A percentile compares a stretch with the other conserved stretches of the same genome.
phyloP scores from a whole-genome alignment of 345 rosid genomes.

The Hevea brasiliensis region DNA sequence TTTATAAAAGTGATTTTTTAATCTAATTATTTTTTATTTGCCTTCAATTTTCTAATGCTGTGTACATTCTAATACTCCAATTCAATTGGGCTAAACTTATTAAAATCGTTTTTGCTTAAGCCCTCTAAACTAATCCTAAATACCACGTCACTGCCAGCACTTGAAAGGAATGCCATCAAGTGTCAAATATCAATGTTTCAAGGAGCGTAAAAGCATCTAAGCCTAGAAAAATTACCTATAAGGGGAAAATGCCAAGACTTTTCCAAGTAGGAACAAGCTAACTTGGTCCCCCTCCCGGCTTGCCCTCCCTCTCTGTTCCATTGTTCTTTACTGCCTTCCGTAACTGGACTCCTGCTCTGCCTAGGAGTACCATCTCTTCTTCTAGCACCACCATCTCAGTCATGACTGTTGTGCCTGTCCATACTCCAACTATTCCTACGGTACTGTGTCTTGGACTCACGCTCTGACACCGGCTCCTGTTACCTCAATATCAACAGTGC shows the following conservation, averaged over 20 bases:
- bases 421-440: conserved; percentile 37
- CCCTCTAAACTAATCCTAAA: too few relatives aligned
- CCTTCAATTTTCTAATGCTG: too few relatives aligned
- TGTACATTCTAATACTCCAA: too few relatives aligned
- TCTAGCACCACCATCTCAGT: conserved; percentile 25
- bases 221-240: conserved; percentile 31
- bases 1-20: too few relatives aligned
- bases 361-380: conserved; percentile 55
- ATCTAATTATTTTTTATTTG: too few relatives aligned
- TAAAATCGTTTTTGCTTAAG: too few relatives aligned
- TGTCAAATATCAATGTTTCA: background rate
- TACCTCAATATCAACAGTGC: conserved; percentile 43
- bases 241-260: conserved; percentile 6
- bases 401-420: conserved; percentile 25
- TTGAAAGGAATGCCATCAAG: background rate
- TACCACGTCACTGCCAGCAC: too few relatives aligned
- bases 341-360: conserved; percentile 68
- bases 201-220: conserved; percentile 8
- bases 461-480: conserved; percentile 74
- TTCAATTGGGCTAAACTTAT: too few relatives aligned
- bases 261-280: background rate
- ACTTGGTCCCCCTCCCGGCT: conserved; percentile 21
- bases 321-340: conserved; percentile 86
- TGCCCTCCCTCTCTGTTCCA: conserved; percentile 83
- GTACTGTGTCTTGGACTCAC: conserved; percentile 42